phyloP scores from a whole-genome alignment of 2,329 filamentous ascomycete genomes.

The Aspergillus awamori region DNA sequence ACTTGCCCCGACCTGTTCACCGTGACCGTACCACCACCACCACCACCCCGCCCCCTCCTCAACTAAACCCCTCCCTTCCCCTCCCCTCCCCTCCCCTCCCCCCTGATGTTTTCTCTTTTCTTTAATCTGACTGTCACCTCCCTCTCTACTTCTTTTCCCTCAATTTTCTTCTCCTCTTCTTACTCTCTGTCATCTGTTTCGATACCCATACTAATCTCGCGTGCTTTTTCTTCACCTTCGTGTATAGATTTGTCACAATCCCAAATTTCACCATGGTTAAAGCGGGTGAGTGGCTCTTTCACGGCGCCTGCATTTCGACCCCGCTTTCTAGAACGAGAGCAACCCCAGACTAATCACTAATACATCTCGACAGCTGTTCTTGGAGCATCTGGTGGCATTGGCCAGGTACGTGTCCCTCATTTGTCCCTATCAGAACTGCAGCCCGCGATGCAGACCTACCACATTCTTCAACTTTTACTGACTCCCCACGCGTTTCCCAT shows the following conservation, averaged over 20 bases:
- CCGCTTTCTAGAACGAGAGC: background rate
- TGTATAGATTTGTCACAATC: constrained; percentile 1
- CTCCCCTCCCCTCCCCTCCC: constrained; percentile 11
- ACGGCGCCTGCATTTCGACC: background rate
- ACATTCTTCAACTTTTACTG: background rate
- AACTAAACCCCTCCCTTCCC: constrained; percentile 2
- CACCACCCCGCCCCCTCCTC: constrained; percentile 17
- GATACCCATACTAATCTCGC: constrained; percentile 1
- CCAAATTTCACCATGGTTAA: constrained; percentile 50
- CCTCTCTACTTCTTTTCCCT: constrained; percentile 13
- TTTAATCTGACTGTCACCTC: constrained; percentile 1
- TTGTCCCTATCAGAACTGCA: too few relatives aligned
- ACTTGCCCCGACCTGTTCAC: constrained; percentile 15
- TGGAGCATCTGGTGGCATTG: constrained; percentile 97
- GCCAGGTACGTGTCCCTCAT: constrained; percentile 69
- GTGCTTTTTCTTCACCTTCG: constrained; percentile 7
- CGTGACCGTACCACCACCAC: constrained; percentile 15
- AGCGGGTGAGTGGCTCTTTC: constrained; percentile 39
- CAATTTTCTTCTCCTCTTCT: constrained; percentile 4
- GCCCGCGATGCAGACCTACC: background rate
- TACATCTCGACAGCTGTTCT: constrained; percentile 65
- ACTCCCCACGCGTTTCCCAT: background rate
- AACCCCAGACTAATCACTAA: background rate
- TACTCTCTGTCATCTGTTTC: constrained; percentile 1
- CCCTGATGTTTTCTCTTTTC: constrained; percentile 8